phyloP scores from a whole-genome alignment of 352 stramenopile species.

The Phytopythium helicoides region DNA sequence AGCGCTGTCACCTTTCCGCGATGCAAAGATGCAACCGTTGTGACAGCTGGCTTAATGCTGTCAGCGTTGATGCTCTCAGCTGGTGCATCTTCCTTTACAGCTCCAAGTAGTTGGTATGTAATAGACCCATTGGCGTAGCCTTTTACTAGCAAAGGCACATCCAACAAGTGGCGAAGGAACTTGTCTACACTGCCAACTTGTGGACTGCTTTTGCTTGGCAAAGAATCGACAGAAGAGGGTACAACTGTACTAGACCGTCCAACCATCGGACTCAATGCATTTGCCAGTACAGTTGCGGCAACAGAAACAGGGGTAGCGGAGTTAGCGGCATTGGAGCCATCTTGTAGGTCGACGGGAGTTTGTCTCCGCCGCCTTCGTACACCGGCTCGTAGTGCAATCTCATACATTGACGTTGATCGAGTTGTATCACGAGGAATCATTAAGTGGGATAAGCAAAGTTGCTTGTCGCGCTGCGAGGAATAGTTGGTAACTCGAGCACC shows the following conservation, averaged over 20 bases:
- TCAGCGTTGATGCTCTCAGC: slow-evolving; percentile 1
- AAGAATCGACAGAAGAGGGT: background rate
- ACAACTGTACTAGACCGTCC: slow-evolving; percentile 1
- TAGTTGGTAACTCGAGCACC: too few relatives aligned
- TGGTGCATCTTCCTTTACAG: background rate
- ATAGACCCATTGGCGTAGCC: slow-evolving; percentile 51
- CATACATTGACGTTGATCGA: slow-evolving; percentile 28
- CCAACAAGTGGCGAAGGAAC: slow-evolving; percentile 30
- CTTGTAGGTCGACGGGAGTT: slow-evolving; percentile 13
- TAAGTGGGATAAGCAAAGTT: slow-evolving; percentile 35
- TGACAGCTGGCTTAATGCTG: slow-evolving; percentile 6
- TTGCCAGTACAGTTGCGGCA: slow-evolving; percentile 22
- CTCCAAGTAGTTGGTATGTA: slow-evolving; percentile 31
- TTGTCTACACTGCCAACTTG: background rate
- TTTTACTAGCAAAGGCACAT: slow-evolving; percentile 53
- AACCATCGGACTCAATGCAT: slow-evolving; percentile 23
- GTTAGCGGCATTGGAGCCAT: slow-evolving; percentile 5
- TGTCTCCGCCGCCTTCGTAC: slow-evolving; percentile 19
- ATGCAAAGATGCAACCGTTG: slow-evolving; percentile 11
- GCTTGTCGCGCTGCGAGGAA: background rate
- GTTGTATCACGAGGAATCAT: slow-evolving; percentile 40
- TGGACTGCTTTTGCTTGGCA: background rate
- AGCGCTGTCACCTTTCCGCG: slow-evolving; percentile 39
- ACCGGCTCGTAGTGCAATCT: slow-evolving; percentile 22
- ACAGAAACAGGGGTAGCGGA: slow-evolving; percentile 8